Evolutionary conservation across 257 asterid genomes (phyloP), one percentile per base, ranked within the genome.

Genomic region (Vinca minor): DNA sequence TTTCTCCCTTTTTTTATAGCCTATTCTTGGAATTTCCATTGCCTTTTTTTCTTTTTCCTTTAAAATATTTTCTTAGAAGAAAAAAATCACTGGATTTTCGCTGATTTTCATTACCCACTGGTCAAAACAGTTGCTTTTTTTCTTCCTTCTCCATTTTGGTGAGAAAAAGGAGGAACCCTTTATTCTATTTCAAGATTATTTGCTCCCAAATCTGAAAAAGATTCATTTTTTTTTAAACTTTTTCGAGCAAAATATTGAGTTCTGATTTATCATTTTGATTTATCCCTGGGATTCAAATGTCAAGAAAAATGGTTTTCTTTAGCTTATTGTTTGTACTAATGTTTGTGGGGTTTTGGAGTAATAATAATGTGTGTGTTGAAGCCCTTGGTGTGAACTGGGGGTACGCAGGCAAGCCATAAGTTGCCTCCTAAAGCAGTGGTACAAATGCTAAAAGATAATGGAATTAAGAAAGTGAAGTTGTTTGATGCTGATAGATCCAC

Each of bases 321-420:
- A 49, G 35, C 57, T 55, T 72, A 20, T 56, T 72, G 18, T 26
- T 42, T 42, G 6, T 60, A 8, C 13, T 65, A 0, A 12, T 66
- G 0, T 4, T 67, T 26, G 54, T 36, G 42, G 73, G 59, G 34
- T 15, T 44, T 26, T 57, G 48, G 63, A 29, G 52, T 29, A 63
- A 63, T 29, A 63, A 63, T n/a, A 61, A 32, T 42, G 45, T 14
- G 21, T 26, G 55, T 42, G 71, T 63, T 59, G 70, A 73, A 54
- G 77, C 78, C 62, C 68, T 77, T 29, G 82, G 82, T 49, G 76
- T 77, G 73, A 77, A 77, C 70, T 77, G 82, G 82, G 82, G n/a
- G 82, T 47, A 77, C 82, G 46, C 76, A 69, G 82, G 78, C 78
- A 5, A 73, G 71, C 18, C 76, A 73, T 44, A 65, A 62, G 50